Base-by-base conservation (phyloP, 140 eudicot species). In the Erigeron philadelphicus region DNA sequence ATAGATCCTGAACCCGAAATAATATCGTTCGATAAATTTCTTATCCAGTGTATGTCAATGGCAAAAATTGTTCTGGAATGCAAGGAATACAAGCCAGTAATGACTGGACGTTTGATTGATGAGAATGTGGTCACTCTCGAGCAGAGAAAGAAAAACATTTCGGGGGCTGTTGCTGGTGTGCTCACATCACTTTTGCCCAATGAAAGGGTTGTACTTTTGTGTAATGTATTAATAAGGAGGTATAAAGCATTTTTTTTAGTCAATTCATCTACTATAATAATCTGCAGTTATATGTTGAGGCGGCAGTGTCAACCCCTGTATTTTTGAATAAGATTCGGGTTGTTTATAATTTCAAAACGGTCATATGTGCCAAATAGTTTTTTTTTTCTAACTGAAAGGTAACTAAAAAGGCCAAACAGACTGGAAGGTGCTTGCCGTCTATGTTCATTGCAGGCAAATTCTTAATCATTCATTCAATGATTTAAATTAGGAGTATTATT, bases 151-250 rank as follows among this genome's bases (percentile, higher is more conserved):
- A 85, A 89, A 67, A 89, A 80, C 72, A 78, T 89, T 44, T 84
- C 98, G 49, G 84, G 74, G 75, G 76, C 83, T 57, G 95, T 87
- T 70, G 88, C 94, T 61, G 87, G 83, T 52, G 80, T 82, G 64
- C 82, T 89, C 72, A 74, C 80, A 53, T 93, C 97, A 9, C 85
- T 93, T 74, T 71, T 93, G 79, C 85, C 97, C 49, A 82, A 77
- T 73, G 95, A 93, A 12, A 83, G 96, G 57, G 96, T 93, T 69
- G 77, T 93, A 53, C 81, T 89, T 75, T 74, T 93, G 60, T 93
- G 98, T 70, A 93, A 93, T 66, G 85, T 89, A 7, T 77, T 89
- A 77, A 87, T 89, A 76, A 82, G 90, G 81, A 89, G 98, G 98
- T 93, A 75, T 1, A 38, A 25, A 13, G 4, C 25, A 11, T n/a